Evolutionary conservation across 345 rosid genomes (phyloP), one percentile per base, ranked within the genome.

Genomic region (Hypericum androsaemum): DNA sequence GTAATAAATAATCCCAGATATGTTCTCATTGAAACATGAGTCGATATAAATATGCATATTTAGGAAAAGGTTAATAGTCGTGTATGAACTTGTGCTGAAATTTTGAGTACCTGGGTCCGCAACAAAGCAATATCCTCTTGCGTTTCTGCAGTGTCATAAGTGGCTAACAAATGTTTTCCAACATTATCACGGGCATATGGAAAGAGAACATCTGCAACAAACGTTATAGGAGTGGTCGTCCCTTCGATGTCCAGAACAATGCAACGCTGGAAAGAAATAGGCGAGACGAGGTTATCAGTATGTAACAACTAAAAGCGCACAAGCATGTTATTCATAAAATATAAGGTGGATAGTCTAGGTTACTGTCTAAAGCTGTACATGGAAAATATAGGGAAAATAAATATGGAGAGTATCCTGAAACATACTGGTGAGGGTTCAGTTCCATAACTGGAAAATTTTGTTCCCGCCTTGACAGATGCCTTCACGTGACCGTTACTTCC

Each of bases 221-320:
- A 94, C 32, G 95, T 77, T 71, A 94, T 94, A 41, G 97, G 97
- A 10, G 97, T 86, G 1, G 99, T 88, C 60, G 94, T 92, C 64
- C 99, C 99, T 76, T 88, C 99, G 38, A 88, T 88, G 73, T 88
- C 99, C 41, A 92, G 97, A 65, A 92, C 82, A 71, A 92, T 60
- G 71, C 75, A 92, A 50, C 62, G 68, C 99, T 88, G 87, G 73
- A 62, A 67, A 56, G 71, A 64, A 64, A 69, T 10, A 49, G 32
- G 32, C 32, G 32, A 22, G 32, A 22, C 1, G 32, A 22, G 32
- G 32, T 22, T 22, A 22, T 22, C 4, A 22, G 32, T 22, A 22
- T 22, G 32, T n/a, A n/a, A n/a, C n/a, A n/a, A n/a, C n/a, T n/a
- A n/a, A n/a, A n/a, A n/a, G n/a, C n/a, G n/a, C n/a, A n/a, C n/a